A percentile compares a stretch with the other conserved stretches of the same genome.
phyloP scores from a whole-genome alignment of 140 eudicot species.

The Stevia rebaudiana region DNA sequence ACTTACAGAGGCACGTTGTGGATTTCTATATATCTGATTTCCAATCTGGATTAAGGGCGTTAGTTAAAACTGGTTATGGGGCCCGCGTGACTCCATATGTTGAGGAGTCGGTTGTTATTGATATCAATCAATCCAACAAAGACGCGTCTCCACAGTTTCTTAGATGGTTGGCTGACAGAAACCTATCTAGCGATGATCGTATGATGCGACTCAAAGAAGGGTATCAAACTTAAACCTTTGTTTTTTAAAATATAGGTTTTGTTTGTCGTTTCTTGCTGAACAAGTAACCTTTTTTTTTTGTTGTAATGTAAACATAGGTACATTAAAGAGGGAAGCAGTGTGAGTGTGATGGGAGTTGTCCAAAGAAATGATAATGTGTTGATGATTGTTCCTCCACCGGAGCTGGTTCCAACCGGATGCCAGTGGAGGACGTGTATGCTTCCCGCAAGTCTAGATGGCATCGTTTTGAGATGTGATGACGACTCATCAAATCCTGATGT shows the following conservation, averaged over 20 bases:
- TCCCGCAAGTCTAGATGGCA: conserved; percentile 77
- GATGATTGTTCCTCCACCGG: conserved; percentile 85
- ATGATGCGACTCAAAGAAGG: conserved; percentile 78
- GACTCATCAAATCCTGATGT: conserved; percentile 72
- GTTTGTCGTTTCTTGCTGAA: background rate
- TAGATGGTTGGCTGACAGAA: conserved; percentile 60
- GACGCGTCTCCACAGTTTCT: conserved; percentile 57
- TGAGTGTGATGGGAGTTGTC: conserved; percentile 86
- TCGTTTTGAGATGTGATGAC: conserved; percentile 77
- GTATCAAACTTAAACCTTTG: conserved; percentile 24
- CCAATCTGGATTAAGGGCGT: conserved; percentile 64
- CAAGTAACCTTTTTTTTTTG: background rate
- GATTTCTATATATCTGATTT: conserved; percentile 67
- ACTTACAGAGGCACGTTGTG: conserved; percentile 54
- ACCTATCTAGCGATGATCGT: conserved; percentile 63
- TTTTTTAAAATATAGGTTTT: background rate
- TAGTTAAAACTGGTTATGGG: conserved; percentile 65
- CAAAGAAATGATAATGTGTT: conserved; percentile 74
- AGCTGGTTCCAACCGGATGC: conserved; percentile 73
- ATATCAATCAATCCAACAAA: conserved; percentile 49
- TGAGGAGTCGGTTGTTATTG: conserved; percentile 56
- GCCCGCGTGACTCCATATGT: conserved; percentile 69
- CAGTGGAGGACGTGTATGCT: conserved; percentile 73
- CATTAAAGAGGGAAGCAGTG: conserved; percentile 90
- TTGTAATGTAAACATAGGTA: conserved; percentile 39